These are phyloP conservation scores for Endoconidiophora polonica DNA, from an alignment of 2,329 filamentous ascomycete species.

Conservation along the genomic window DNA sequence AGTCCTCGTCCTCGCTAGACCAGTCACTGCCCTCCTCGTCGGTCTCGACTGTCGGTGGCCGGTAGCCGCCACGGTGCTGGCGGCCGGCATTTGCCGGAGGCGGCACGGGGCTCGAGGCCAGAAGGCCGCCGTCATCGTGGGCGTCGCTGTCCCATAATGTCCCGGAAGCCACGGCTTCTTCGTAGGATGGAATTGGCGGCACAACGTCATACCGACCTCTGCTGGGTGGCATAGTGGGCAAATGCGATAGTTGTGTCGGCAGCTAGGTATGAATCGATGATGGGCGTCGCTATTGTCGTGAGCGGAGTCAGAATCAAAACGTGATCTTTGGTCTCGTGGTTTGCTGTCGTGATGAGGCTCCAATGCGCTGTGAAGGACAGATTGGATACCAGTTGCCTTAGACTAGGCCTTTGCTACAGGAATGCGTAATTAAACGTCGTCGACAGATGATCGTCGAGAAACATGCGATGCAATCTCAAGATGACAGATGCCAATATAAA, in stretches of 20 bases:
- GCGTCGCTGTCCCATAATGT: conserved; percentile 8
- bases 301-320: too few relatives aligned
- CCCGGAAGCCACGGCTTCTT: conserved; percentile 16
- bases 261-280: not conserved
- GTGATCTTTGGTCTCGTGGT: too few relatives aligned
- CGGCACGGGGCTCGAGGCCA: conserved; percentile 30
- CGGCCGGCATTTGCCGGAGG: conserved; percentile 23
- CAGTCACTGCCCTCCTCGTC: conserved; percentile 49
- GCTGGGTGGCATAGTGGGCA: conserved; percentile 7
- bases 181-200: conserved; percentile 17
- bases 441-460: too few relatives aligned
- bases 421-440: too few relatives aligned
- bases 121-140: conserved; percentile 56
- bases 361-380: too few relatives aligned
- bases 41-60: conserved; percentile 61
- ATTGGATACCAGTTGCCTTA: too few relatives aligned
- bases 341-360: too few relatives aligned
- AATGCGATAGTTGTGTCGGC: not conserved
- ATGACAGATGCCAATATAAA: too few relatives aligned
- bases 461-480: too few relatives aligned
- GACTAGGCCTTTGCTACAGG: too few relatives aligned
- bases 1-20: conserved; percentile 30
- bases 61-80: conserved; percentile 43
- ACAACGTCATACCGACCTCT: conserved; percentile 16
- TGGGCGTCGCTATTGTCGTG: too few relatives aligned